Evolutionary conservation across 164 flowering plant species (phyloP), one percentile per base, ranked within the genome.

Genomic region (Umbellularia californica): DNA sequence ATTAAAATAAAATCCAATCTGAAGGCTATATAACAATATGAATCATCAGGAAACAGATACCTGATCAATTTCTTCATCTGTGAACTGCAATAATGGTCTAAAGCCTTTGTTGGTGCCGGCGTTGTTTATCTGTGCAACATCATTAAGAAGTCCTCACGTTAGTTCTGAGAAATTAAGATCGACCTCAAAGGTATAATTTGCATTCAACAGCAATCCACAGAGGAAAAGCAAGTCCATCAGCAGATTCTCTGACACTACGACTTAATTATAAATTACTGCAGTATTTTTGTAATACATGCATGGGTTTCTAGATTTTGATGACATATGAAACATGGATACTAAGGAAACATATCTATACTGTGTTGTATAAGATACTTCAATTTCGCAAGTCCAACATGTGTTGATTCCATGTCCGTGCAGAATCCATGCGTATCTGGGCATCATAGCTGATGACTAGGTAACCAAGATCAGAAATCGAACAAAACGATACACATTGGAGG

Each of bases 91-190:
- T 80, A 95, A 85, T 13, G 99, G 99, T 76, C 97, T 87, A 74
- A 95, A 95, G 24, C 97, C 99, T 87, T 95, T 95, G 77, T 93
- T 95, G 55, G 89, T 86, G 65, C 99, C 99, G 30, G 99, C 99
- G 83, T 95, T 95, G 70, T 95, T 95, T 70, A 95, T 92, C 99
- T 93, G 92, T 70, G 41, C 71, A 77, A 79, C 47, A 71, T 51
- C 17, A 58, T 68, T 25, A 70, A 77, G 27, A 74, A 58, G n/a
- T 22, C 12, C 25, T 35, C 19, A n/a, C 35, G 30, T 81, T 24
- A 81, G 69, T 62, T 74, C 58, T 52, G 68, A 52, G 2, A 27
- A 28, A 62, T 1, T 30, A 33, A 12, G 60, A 24, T 30, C n/a
- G 47, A 19, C n/a, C 60, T 55, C 11, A 67, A 35, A 41, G 33